These are phyloP conservation scores for Solanum lignicaule DNA, from an alignment of 257 asterid genomes.

Conservation along the genomic window DNA sequence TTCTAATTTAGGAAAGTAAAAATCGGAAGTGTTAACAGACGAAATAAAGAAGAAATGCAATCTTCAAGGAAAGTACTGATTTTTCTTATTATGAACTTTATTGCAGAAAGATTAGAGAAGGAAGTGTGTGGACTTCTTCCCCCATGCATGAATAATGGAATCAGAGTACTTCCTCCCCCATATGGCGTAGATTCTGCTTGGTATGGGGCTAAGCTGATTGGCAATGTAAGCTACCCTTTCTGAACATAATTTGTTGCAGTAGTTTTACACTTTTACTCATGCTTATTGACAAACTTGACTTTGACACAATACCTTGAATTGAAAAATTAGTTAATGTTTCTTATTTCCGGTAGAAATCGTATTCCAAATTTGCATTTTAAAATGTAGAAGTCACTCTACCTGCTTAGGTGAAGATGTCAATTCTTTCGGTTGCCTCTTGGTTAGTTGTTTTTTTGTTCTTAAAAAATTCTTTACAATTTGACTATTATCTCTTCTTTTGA, in stretches of 20 bases:
- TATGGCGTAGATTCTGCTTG: slow-evolving; percentile 84
- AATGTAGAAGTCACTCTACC: not conserved
- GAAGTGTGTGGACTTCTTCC: slow-evolving; percentile 53
- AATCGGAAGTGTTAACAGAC: not conserved
- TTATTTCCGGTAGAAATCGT: not conserved
- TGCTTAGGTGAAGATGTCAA: not conserved
- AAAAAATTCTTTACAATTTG: not conserved
- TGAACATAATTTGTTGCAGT: not conserved
- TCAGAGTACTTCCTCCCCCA: slow-evolving; percentile 79
- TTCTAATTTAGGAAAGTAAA: not conserved
- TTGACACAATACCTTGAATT: not conserved
- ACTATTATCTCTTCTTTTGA: not conserved
- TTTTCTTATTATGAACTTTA: not conserved
- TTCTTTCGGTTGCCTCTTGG: not conserved
- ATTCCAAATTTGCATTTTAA: not conserved
- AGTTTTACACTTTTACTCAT: not conserved
- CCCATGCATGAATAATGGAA: slow-evolving; percentile 35
- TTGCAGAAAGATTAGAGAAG: slow-evolving; percentile 78
- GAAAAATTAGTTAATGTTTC: not conserved
- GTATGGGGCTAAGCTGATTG: slow-evolving; percentile 86
- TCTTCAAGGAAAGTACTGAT: not conserved
- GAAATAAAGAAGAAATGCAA: not conserved
- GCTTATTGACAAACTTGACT: not conserved
- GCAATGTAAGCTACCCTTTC: slow-evolving; percentile 57
- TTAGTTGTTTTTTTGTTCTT: not conserved